Evolutionary conservation across 1,284 basidiomycete species (phyloP).

Genomic region (Schizophyllum amplum): DNA sequence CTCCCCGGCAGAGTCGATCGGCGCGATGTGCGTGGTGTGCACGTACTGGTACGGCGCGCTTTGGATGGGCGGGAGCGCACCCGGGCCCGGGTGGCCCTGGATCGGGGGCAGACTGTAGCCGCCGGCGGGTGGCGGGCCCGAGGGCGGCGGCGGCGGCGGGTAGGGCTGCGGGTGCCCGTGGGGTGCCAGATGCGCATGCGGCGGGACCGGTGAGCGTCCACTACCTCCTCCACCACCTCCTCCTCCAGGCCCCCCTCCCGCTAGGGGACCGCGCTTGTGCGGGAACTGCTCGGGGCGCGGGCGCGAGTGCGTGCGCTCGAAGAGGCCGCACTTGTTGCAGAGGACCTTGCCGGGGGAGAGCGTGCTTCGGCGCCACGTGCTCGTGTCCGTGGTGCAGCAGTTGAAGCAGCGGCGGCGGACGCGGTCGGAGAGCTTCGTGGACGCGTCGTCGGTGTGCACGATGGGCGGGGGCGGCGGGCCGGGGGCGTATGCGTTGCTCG

Average conservation of each 20-base stretch:
- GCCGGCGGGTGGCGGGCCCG: too few relatives aligned
- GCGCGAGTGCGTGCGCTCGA: constrained; percentile 74
- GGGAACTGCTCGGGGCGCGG: constrained; percentile 76
- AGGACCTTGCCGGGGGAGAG: constrained; percentile 75
- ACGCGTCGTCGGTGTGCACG: constrained; percentile 65
- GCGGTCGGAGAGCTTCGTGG: constrained; percentile 68
- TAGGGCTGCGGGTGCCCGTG: background rate
- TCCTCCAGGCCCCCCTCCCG: constrained; percentile 20
- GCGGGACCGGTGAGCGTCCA: background rate
- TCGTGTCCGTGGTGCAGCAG: constrained; percentile 77
- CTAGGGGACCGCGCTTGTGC: constrained; percentile 65
- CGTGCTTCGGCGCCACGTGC: constrained; percentile 71
- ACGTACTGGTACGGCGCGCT: background rate
- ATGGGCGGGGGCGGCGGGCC: constrained; percentile 28
- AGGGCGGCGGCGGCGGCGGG: too few relatives aligned
- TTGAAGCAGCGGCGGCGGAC: constrained; percentile 72
- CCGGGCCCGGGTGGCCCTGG: background rate
- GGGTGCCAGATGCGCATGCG: background rate
- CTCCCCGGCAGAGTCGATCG: background rate
- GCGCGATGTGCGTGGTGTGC: background rate
- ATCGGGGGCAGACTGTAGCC: background rate
- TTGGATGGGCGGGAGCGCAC: background rate
- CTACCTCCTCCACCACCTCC: too few relatives aligned
- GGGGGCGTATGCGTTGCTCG: background rate
- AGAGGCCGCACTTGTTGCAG: constrained; percentile 82